These are phyloP conservation scores for Geranomyces michiganensis DNA, from an alignment of 192 early-diverging fungal species.

Conservation along the genomic window DNA sequence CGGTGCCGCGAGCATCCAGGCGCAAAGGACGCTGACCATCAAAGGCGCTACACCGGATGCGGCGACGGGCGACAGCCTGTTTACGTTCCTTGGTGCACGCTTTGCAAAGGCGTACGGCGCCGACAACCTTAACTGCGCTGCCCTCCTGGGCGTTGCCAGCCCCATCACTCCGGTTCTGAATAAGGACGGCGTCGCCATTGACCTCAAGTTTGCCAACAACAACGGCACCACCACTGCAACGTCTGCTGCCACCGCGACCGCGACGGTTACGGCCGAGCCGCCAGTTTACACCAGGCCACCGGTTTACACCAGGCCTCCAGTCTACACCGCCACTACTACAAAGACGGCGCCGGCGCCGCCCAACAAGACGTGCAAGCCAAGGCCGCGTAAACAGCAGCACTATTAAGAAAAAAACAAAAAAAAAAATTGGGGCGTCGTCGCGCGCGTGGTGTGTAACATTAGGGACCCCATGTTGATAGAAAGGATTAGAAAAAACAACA, in stretches of 20 bases:
- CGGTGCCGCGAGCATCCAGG: not conserved
- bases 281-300: too few relatives aligned
- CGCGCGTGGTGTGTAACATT: too few relatives aligned
- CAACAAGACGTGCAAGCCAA: too few relatives aligned
- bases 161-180: not conserved
- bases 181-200: not conserved
- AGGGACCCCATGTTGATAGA: too few relatives aligned
- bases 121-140: slow-evolving; percentile 3
- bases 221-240: not conserved
- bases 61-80: not conserved
- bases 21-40: slow-evolving; percentile 3
- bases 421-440: too few relatives aligned
- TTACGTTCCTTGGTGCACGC: slow-evolving; percentile 1
- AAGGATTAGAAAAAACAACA: too few relatives aligned
- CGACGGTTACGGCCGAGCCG: too few relatives aligned
- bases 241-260: not conserved
- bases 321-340: too few relatives aligned
- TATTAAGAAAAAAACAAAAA: too few relatives aligned
- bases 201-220: not conserved
- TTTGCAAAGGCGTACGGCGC: not conserved
- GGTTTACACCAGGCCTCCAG: too few relatives aligned
- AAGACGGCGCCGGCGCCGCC: too few relatives aligned
- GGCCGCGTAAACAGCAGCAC: too few relatives aligned
- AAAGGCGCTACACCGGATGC: not conserved
- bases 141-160: not conserved